Evolutionary conservation across 352 stramenopile genomes (phyloP).

Genomic region (Globisporangium cystogenes): DNA sequence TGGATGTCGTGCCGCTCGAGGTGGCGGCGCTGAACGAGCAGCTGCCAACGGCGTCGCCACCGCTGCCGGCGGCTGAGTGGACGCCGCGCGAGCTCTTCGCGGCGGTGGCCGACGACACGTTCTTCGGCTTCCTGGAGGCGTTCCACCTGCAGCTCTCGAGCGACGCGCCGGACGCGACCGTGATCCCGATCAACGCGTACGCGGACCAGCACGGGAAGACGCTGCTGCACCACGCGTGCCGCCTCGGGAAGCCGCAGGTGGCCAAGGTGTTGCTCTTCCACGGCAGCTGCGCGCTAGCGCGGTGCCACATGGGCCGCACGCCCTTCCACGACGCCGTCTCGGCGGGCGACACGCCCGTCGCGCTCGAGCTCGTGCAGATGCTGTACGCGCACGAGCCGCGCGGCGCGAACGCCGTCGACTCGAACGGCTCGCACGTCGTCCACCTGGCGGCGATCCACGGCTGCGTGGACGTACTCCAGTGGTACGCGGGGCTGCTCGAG

Average conservation of each 20-base stretch:
- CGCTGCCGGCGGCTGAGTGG: not conserved
- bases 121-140: slow-evolving; percentile 15
- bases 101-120: slow-evolving; percentile 11
- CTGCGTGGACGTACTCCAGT: slow-evolving; percentile 50
- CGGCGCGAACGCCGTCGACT: slow-evolving; percentile 38
- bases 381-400: slow-evolving; percentile 46
- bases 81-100: slow-evolving; percentile 12
- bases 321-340: slow-evolving; percentile 55
- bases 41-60: not conserved
- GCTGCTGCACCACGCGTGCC: slow-evolving; percentile 60
- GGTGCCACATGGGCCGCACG: slow-evolving; percentile 46
- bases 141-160: slow-evolving; percentile 12
- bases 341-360: slow-evolving; percentile 15
- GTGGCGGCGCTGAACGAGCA: not conserved
- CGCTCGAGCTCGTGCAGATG: slow-evolving; percentile 36
- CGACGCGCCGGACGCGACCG: not conserved
- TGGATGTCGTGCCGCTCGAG: slow-evolving; percentile 5
- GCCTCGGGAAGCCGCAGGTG: slow-evolving; percentile 40
- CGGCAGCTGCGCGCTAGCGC: slow-evolving; percentile 26
- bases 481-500: slow-evolving; percentile 26
- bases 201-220: slow-evolving; percentile 49
- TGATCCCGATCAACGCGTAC: slow-evolving; percentile 27
- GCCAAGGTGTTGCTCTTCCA: slow-evolving; percentile 55
- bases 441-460: slow-evolving; percentile 68
- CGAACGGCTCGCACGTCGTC: slow-evolving; percentile 53